Evolutionary conservation across 2,329 filamentous ascomycete genomes (phyloP), one percentile per base, ranked within the genome.

Genomic region (Fusarium lateritium): DNA sequence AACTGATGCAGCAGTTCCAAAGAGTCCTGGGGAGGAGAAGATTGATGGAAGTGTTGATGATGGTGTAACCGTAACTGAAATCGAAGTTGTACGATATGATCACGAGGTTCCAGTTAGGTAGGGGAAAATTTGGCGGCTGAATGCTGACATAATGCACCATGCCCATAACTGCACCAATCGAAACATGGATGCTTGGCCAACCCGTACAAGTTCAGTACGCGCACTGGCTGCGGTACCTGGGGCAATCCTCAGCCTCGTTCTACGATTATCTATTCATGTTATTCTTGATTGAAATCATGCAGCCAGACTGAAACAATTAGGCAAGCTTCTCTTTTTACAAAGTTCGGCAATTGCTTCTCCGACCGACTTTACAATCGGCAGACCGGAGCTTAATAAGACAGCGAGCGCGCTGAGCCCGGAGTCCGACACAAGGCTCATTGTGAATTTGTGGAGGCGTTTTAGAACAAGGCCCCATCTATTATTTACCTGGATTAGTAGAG

Each of bases 1-100:
- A 73, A 65, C 67, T 50, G 73, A 75, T 75, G 67, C 33, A 73
- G 58, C 66, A 75, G 67, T 74, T 63, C 63, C 67, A 53, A 72
- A n/a, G 65, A 73, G 28, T 51, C 56, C 43, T 64, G 64, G 56
- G 50, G 43, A 49, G 49, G 21, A 42, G 61, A 50, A 51, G 57
- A 70, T 63, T 68, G 73, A 72, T 74, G 69, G 51, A 63, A 57
- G 43, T 24, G 42, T 61, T 55, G 53, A 62, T 64, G 69, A 64
- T 65, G 58, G 57, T 56, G 55, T 65, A 65, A 65, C 60, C 60
- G 58, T 64, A 31, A 54, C 28, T 63, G 54, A 50, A 55, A 58
- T 71, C 53, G 56, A 73, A 59, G 62, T 54, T 65, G 66, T 40
- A 68, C 39, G 57, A 53, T 59, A 57, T 61, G 62, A 69, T 75